Evolutionary conservation across 495 filamentous ascomycete species (phyloP).

Genomic region (Podospora pseudoanserina): DNA sequence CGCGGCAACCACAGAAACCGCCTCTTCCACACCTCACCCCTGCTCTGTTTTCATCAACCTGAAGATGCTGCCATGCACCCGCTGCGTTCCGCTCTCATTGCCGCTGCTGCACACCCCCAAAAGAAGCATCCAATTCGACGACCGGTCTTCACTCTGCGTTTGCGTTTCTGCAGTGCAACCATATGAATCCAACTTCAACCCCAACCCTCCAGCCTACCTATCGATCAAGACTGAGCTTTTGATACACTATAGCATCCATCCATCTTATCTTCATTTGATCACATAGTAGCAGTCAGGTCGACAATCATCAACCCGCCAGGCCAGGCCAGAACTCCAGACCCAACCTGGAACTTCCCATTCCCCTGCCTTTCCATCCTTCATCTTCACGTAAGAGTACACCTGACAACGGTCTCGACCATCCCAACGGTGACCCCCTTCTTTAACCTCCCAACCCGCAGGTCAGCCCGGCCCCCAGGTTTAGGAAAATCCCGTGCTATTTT

Average conservation of each 20-base stretch:
- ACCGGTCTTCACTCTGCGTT: background rate
- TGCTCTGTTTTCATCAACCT: background rate
- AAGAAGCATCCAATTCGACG: conserved; percentile 10
- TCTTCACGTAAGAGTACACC: background rate
- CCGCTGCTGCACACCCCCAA: background rate
- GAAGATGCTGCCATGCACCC: background rate
- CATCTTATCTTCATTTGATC: background rate
- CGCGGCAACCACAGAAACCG: conserved; percentile 21
- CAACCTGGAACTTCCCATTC: background rate
- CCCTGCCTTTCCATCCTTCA: background rate
- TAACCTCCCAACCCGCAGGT: background rate
- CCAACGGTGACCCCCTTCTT: background rate
- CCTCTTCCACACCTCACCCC: conserved; percentile 2
- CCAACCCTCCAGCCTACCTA: background rate
- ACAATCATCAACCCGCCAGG: background rate
- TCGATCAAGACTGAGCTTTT: background rate
- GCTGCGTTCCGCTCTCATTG: background rate
- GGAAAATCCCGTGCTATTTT: background rate
- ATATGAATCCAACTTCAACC: background rate
- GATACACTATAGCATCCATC: background rate
- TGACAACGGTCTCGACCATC: background rate
- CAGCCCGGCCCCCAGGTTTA: background rate
- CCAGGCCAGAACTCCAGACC: background rate
- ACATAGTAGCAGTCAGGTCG: background rate
- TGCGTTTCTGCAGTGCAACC: conserved; percentile 6